Percentiles rank a stretch among this genome's conserved stretches.
These are phyloP conservation scores for Mycotypha africana DNA, from an alignment of 371 early-diverging fungal species.

Conservation along the genomic window DNA sequence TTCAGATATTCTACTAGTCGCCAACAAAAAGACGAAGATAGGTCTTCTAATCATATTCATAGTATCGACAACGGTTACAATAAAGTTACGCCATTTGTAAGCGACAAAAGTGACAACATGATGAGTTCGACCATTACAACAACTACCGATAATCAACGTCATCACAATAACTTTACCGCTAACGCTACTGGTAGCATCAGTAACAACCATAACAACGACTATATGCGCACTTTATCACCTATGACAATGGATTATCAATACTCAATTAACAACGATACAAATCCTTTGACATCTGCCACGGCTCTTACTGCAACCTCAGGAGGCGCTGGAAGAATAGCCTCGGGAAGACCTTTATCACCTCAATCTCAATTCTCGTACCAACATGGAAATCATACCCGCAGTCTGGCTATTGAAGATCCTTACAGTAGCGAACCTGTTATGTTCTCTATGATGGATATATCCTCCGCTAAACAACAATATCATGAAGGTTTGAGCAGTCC, in stretches of 20 bases:
- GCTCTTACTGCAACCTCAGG: not conserved
- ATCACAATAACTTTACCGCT: slow-evolving; percentile 1
- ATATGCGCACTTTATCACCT: slow-evolving; percentile 37
- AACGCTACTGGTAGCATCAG: no score
- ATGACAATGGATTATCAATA: slow-evolving; percentile 26
- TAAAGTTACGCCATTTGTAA: not conserved
- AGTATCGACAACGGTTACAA: not conserved
- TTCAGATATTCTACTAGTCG: not conserved
- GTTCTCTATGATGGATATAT: slow-evolving; percentile 32
- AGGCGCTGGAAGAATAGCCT: no score
- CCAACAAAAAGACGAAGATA: not conserved
- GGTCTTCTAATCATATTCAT: not conserved
- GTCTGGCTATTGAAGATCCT: slow-evolving; percentile 31
- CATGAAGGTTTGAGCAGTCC: no score
- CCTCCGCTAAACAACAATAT: not conserved
- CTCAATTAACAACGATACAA: slow-evolving; percentile 13
- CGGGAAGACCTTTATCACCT: slow-evolving; percentile 19
- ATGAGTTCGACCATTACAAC: not conserved
- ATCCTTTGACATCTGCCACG: slow-evolving; percentile 11
- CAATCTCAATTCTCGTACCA: no score
- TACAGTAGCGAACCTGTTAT: slow-evolving; percentile 30
- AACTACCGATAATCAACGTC: not conserved
- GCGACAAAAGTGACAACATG: slow-evolving; percentile 1
- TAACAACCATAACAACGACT: slow-evolving; percentile 15
- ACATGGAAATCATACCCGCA: slow-evolving; percentile 8